Evolutionary conservation across 2,329 filamentous ascomycete genomes (phyloP), one percentile per base, ranked within the genome.

Genomic region (Ophiostoma pallidulum): DNA sequence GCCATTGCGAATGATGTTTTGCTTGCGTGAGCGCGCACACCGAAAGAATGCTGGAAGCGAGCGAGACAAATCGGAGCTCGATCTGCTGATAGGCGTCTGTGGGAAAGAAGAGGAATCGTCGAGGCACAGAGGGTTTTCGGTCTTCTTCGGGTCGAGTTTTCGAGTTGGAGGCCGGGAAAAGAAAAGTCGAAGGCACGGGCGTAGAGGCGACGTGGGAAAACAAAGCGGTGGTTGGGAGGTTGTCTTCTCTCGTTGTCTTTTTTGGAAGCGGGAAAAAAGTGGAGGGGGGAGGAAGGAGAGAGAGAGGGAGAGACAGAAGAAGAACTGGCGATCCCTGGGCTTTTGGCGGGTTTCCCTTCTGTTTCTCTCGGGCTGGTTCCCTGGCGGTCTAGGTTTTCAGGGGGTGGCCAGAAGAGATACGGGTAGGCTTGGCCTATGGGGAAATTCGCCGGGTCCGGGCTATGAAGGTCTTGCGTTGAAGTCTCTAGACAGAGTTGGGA

Each of bases 401-500:
- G 16, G 41, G 39, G 19, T 19, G 41, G 28, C 47, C 36, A 35
- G 29, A 38, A 45, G 33, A 51, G 51, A 55, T 48, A 52, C 36
- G 37, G 31, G 48, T 41, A 31, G 46, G 38, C 31, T 38, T 31
- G 39, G 44, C 41, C 45, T 53, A 51, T 54, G 52, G 54, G 52
- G 54, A 24, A 13, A 16, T 43, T 52, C 47, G 52, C 50, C 51
- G 49, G 50, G 51, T 53, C 49, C 49, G 47, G 50, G 49, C 46
- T 41, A 33, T 45, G 49, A 49, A 47, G 45, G 38, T 20, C 31
- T 20, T 49, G 53, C 45, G 47, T 46, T 38, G 37, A 16, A 13
- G 24, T 47, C 20, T 50, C 53, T 51, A 55, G 41, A 48, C 51
- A 41, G 24, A 46, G 53, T 55, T 55, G 46, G 53, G 51, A 50